These are phyloP conservation scores for Dryadomyces quercus-mongolicae DNA, from an alignment of 2,329 filamentous ascomycete species.

Conservation along the genomic window DNA sequence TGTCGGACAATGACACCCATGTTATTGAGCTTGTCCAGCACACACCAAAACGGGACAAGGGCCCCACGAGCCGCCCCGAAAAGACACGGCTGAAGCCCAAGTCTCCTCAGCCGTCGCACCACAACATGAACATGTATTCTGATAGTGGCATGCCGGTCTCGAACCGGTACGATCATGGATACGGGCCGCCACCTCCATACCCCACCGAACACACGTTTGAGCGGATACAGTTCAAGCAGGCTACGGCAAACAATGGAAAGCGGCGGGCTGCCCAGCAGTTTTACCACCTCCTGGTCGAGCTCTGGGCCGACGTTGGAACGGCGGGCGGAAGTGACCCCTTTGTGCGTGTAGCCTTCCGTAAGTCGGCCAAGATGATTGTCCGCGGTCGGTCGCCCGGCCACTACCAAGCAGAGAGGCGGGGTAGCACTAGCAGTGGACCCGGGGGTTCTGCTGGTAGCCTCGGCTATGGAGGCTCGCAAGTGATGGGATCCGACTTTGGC, in stretches of 20 bases:
- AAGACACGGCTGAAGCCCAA: conserved; percentile 56
- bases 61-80: conserved; percentile 63
- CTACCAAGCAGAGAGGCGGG: conserved; percentile 59
- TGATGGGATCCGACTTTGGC: conserved; percentile 27
- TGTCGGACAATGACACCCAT: conserved; percentile 65
- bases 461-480: conserved; percentile 27
- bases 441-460: conserved; percentile 52
- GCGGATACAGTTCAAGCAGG: conserved; percentile 87
- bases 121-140: conserved; percentile 31
- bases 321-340: conserved; percentile 37
- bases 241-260: conserved; percentile 89
- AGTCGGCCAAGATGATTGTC: conserved; percentile 78
- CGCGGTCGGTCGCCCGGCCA: conserved; percentile 73
- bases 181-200: conserved; percentile 25
- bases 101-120: conserved; percentile 38
- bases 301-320: conserved; percentile 56
- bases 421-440: conserved; percentile 56
- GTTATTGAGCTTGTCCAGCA: conserved; percentile 78
- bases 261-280: conserved; percentile 82
- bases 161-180: conserved; percentile 28
- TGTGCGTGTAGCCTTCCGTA: conserved; percentile 58
- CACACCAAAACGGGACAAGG: conserved; percentile 83
- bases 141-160: conserved; percentile 6
- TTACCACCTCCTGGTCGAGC: conserved; percentile 80
- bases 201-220: conserved; percentile 59